Base-by-base conservation (phyloP, 495 filamentous ascomycete species). In the Tuber melanosporum region DNA sequence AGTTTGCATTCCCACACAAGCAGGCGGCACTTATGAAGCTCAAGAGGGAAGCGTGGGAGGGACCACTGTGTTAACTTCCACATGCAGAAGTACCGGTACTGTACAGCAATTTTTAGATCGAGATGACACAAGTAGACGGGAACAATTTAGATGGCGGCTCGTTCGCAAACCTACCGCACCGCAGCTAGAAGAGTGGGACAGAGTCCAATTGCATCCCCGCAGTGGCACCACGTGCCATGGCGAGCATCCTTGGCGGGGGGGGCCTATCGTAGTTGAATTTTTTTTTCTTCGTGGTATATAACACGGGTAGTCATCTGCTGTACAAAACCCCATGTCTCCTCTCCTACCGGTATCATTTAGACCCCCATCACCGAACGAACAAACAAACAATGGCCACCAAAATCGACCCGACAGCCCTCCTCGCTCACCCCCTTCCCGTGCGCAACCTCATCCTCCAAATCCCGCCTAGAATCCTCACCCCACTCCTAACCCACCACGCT, bases 1-100 rank as follows among this genome's bases (percentile, higher is more conserved):
- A 98, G 83, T 87, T 98, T 57, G 88, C 90, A 20, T 95, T 99
- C 81, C 92, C 95, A 26, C 94, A 98, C 84, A 99, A 98, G 85
- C 94, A 96, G 83, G 89, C 93, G 3, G 95, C 94, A 79, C 87
- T 97, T 78, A 92, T 97, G 87, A 92, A 91, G 84, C 88, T 97
- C 71, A 87, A 88, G 81, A 86, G 95, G 76, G 94, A 98, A 76
- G 89, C 86, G 41, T 99, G 95, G 93, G 89, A 92, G 72, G 90
- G 89, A 4, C 95, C 95, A 36, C 43, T 76, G 9, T 70, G 49
- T 20, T 81, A 81, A 49, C 42, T 73, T 42, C 71, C n/a, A 47
- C 62, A 52, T 71, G 43, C 49, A 69, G 3, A 52, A 47, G 22
- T 52, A 22, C 47, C 9, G 49, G 22, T 52, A 22, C 47, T 22